Base-by-base conservation (phyloP, 768 basidiomycete species). In the Pulveroboletus sp. region DNA sequence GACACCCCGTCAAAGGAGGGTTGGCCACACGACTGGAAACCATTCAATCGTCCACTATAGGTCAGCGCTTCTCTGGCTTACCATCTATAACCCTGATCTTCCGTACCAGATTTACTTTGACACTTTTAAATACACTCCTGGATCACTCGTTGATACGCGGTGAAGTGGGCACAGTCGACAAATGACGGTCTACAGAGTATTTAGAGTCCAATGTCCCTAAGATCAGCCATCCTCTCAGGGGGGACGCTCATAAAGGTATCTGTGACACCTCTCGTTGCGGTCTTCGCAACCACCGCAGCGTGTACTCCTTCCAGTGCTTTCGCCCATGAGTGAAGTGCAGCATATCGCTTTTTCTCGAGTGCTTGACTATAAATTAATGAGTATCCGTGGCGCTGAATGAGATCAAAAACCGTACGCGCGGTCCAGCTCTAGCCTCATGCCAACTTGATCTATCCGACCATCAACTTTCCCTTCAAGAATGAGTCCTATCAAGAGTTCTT, bases 381-480 rank as follows among this genome's bases (percentile, higher is more conserved):
- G 33, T 14, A 40, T 37, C n/a, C 35, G n/a, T 24, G 13, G 9
- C 10, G 11, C 18, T 17, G 13, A 8, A 30, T 13, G 13, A 35
- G 7, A 17, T 17, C 5, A 45, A 37, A 41, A 46, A 33, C 24
- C 75, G 13, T 61, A 91, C 89, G 92, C 84, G 65, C 83, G 76
- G 59, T 95, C 93, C 35, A 99, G 75, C 61, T 98, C 92, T 14
- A 99, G 76, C 47, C 91, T 76, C 79, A 93, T 93, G 33, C 89
- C 83, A 35, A 96, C 93, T 71, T 99, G 96, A 69, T 99, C 95
- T 62, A 99, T 97, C 56, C 85, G 80, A 10, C 96, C 96, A 58
- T 95, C 90, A 10, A 99, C 91, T 66, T 91, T 95, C n/a, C 91
- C 92, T 67, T 99, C 96, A 24, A 98, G 72, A 50, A 99, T 97